Base-by-base conservation (phyloP, 2,329 filamentous ascomycete species). In the Verticillium tricorpus region DNA sequence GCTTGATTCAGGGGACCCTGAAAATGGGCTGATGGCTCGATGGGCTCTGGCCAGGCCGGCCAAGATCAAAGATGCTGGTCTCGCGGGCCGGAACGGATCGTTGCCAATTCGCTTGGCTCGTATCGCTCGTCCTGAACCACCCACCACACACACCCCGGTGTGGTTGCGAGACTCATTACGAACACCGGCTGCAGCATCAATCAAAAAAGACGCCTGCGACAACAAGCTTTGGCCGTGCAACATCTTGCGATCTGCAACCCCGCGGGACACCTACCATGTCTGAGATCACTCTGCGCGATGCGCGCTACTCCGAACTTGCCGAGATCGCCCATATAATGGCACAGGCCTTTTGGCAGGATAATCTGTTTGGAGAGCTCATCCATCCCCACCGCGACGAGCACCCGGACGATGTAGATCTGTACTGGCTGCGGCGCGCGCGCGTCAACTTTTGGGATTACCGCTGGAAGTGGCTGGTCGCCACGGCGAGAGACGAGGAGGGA, bases 281-380 rank as follows among this genome's bases (percentile, higher is more conserved):
- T 28, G 57, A 61, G 19, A 56, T 63, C 14, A 19, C 32, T 8
- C 55, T 63, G 31, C 66, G 67, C 50, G 61, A 67, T 37, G 66
- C 67, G 11, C 58, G 58, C 45, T 68, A 64, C 60, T 40, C 60
- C 22, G 71, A 73, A 32, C 67, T 73, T 1, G 66, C 67, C 0
- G 67, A 65, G 39, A 68, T 75, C 56, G 70, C 72, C 11, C 65
- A 68, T 64, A 62, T 72, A 11, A 63, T 71, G 60, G 68, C 74
- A 5, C 63, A 63, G 17, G 73, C 73, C 0, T 77, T 77, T 59
- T 68, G 68, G 65, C 67, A 75, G 7, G 73, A 77, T 32, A 68
- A 69, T 12, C 56, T 77, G 7, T 74, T 74, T 37, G 74, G 73
- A 22, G 62, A 69, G 2, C 62, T 73, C 22, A 73, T 76, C 28